Evolutionary conservation across 2,329 filamentous ascomycete species (phyloP).

Genomic region (Fusarium haematococcum): DNA sequence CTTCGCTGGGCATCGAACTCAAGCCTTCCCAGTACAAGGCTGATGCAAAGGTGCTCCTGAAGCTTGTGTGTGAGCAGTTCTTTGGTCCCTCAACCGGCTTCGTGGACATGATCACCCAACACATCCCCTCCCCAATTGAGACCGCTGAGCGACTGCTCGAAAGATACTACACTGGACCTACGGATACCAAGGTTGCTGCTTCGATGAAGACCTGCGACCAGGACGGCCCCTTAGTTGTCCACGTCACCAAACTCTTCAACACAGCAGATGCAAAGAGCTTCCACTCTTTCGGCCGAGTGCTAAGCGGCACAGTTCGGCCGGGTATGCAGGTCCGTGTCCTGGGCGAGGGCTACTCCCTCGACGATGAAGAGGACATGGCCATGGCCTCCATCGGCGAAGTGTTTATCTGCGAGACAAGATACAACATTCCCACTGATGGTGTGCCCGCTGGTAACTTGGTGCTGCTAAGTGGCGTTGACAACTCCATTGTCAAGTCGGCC

Average conservation of each 20-base stretch:
- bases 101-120: constrained; percentile 93
- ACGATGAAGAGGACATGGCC: constrained; percentile 98
- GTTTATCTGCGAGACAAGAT: constrained; percentile 91
- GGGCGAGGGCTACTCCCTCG: constrained; percentile 93
- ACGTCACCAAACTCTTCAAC: constrained; percentile 94
- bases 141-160: constrained; percentile 82
- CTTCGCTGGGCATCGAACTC: constrained; percentile 81
- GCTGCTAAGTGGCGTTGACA: constrained; percentile 91
- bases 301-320: constrained; percentile 89
- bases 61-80: constrained; percentile 92
- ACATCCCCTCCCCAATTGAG: constrained; percentile 87
- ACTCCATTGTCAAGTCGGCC: constrained; percentile 97
- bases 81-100: constrained; percentile 92
- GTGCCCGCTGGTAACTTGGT: constrained; percentile 95
- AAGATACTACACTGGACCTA: constrained; percentile 90
- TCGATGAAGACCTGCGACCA: constrained; percentile 87
- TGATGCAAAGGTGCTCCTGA: constrained; percentile 89
- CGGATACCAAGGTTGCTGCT: constrained; percentile 82
- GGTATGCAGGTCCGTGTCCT: constrained; percentile 89
- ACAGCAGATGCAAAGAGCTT: constrained; percentile 92
- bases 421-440: constrained; percentile 91
- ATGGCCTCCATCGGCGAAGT: constrained; percentile 85
- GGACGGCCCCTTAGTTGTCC: constrained; percentile 90
- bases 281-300: constrained; percentile 87
- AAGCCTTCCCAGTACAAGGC: constrained; percentile 94